These are phyloP conservation scores for Stropharia rugosoannulata DNA, from an alignment of 768 basidiomycete species.

Conservation along the genomic window DNA sequence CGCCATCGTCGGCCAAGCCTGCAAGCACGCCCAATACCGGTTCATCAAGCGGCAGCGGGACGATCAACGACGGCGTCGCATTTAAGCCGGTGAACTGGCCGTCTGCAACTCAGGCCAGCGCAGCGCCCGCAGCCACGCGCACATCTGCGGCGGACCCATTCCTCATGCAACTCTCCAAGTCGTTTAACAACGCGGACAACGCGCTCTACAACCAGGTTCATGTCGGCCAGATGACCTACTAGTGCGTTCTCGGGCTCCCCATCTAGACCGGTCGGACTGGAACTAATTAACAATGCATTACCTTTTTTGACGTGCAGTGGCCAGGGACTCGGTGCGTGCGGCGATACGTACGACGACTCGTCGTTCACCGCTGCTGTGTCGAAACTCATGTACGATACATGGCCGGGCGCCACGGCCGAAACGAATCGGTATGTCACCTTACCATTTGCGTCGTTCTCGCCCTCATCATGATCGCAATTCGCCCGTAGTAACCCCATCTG, in stretches of 20 bases:
- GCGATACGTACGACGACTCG: constrained; percentile 12
- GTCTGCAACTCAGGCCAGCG: constrained; percentile 6
- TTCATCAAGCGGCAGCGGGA: not conserved
- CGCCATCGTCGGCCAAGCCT: not conserved
- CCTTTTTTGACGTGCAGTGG: constrained; percentile 3
- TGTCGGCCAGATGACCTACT: constrained; percentile 11
- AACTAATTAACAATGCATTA: not conserved
- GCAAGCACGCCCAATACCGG: not conserved
- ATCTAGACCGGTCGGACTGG: not conserved
- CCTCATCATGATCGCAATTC: not conserved
- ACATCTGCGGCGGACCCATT: constrained; percentile 12
- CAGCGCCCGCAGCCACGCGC: constrained; percentile 9
- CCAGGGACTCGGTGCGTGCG: constrained; percentile 13
- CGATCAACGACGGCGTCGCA: not conserved
- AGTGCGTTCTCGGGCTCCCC: constrained; percentile 1
- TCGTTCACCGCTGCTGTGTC: constrained; percentile 14
- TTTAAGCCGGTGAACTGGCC: constrained; percentile 6
- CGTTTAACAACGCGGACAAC: constrained; percentile 12
- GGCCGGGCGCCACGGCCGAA: constrained; percentile 10
- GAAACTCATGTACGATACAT: constrained; percentile 13
- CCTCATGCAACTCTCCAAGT: constrained; percentile 9
- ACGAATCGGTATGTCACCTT: constrained; percentile 8
- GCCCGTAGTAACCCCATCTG: constrained; percentile 10
- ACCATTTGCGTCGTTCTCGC: not conserved
- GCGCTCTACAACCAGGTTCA: constrained; percentile 7